phyloP scores from a whole-genome alignment of 1,284 basidiomycete genomes.

The Moesziomyces aphidis region DNA sequence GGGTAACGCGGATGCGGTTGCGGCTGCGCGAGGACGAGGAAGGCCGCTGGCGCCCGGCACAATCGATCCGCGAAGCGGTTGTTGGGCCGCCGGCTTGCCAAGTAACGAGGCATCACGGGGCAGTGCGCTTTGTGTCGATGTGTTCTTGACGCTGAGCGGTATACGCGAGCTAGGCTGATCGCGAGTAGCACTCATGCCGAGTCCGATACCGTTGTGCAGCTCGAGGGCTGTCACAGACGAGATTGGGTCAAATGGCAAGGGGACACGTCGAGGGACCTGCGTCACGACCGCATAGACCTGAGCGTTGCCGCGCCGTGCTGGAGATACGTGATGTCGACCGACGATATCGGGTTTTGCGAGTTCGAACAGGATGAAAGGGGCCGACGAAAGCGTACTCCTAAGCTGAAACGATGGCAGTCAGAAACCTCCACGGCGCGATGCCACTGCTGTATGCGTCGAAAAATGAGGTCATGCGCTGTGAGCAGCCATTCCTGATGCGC shows the following conservation, averaged over 20 bases:
- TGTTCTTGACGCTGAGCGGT: constrained; percentile 49
- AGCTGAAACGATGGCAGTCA: background rate
- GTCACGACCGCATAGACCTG: background rate
- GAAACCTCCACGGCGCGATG: background rate
- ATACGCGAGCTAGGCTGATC: constrained; percentile 35
- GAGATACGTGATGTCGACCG: background rate
- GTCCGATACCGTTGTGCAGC: constrained; percentile 4
- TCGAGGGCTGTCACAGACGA: background rate
- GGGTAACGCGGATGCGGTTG: constrained; percentile 24
- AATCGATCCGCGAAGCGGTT: constrained; percentile 7
- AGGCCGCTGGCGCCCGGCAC: constrained; percentile 1
- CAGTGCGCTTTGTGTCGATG: constrained; percentile 24
- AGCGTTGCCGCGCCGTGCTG: background rate
- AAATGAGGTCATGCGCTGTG: background rate
- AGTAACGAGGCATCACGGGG: constrained; percentile 20
- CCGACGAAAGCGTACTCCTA: background rate
- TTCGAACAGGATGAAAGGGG: no score
- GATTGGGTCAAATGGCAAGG: background rate
- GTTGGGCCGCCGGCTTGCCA: constrained; percentile 26
- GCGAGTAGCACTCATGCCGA: constrained; percentile 35
- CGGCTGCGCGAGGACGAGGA: constrained; percentile 29
- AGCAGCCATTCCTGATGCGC: background rate
- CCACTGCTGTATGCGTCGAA: background rate
- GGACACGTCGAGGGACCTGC: background rate
- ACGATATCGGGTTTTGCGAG: no score